These are phyloP conservation scores for Fusarium sulawesiense DNA, from an alignment of 2,329 filamentous ascomycete genomes.

Conservation along the genomic window DNA sequence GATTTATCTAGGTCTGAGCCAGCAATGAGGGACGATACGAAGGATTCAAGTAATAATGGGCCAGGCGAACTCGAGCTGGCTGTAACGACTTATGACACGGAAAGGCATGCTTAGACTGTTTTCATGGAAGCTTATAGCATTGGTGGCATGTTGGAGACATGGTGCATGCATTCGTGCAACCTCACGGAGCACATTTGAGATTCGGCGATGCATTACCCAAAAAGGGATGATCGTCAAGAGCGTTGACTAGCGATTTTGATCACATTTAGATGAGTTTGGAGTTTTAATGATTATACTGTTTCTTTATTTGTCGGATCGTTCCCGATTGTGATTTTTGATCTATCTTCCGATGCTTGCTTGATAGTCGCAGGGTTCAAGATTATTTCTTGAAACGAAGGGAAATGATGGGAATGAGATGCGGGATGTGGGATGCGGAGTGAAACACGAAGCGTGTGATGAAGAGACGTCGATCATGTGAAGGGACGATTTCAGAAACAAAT, in stretches of 20 bases:
- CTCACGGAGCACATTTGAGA: conserved; percentile 39
- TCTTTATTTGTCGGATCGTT: background rate
- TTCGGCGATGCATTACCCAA: conserved; percentile 22
- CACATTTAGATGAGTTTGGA: conserved; percentile 32
- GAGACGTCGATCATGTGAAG: conserved; percentile 26
- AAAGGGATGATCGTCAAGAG: conserved; percentile 18
- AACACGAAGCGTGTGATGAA: conserved; percentile 23
- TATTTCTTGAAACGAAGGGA: conserved; percentile 30
- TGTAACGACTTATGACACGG: conserved; percentile 42
- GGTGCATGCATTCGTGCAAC: conserved; percentile 33
- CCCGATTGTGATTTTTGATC: background rate
- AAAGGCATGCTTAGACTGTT: conserved; percentile 35
- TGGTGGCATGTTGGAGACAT: conserved; percentile 37
- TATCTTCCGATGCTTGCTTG: conserved; percentile 10
- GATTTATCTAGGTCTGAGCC: conserved; percentile 43
- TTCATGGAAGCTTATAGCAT: conserved; percentile 23
- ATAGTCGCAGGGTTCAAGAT: conserved; percentile 10
- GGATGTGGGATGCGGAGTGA: conserved; percentile 34
- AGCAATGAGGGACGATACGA: background rate
- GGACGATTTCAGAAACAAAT: conserved; percentile 4
- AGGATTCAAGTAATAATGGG: conserved; percentile 15
- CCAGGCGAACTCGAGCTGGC: conserved; percentile 19
- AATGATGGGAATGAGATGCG: conserved; percentile 27
- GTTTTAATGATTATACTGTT: conserved; percentile 16
- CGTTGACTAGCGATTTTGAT: conserved; percentile 37